A percentile compares a stretch with the other conserved stretches of the same genome.
Evolutionary conservation across 805 yeast genomes (phyloP).

Genomic region (Saccharomycopsis malanga): DNA sequence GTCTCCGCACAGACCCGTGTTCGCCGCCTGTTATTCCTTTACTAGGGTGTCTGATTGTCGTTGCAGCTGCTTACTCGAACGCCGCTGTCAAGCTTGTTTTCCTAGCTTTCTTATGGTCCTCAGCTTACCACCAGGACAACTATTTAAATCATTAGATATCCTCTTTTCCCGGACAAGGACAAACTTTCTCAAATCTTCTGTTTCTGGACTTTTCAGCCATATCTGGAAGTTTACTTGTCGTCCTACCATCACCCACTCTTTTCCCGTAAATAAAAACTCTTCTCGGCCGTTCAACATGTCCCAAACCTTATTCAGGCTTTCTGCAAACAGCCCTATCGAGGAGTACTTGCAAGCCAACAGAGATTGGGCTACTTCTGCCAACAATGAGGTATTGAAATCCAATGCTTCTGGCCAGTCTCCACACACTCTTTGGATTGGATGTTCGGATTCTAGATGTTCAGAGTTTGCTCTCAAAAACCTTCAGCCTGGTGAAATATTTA

Average conservation of each 20-base stretch:
- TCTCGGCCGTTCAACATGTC: no score
- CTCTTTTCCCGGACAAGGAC: not conserved
- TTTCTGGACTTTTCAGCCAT: not conserved
- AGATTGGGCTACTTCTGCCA: constrained; percentile 11
- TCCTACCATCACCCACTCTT: not conserved
- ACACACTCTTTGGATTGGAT: constrained; percentile 89
- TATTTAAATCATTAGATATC: not conserved
- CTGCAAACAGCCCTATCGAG: constrained; percentile 7
- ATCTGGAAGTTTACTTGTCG: no score
- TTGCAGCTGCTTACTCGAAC: not conserved
- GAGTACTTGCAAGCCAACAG: constrained; percentile 16
- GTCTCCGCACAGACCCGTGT: no score
- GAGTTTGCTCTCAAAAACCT: constrained; percentile 62
- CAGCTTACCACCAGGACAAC: not conserved
- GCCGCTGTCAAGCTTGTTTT: not conserved
- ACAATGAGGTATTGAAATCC: constrained; percentile 22
- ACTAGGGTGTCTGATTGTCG: not conserved
- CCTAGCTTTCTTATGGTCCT: not conserved
- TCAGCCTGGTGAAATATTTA: constrained; percentile 88
- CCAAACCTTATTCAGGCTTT: constrained; percentile 1
- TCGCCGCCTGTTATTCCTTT: not conserved
- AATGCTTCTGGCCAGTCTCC: constrained; percentile 87
- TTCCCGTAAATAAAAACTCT: not conserved
- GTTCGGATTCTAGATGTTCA: constrained; percentile 86
- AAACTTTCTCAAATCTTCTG: not conserved